These are phyloP conservation scores for Claviceps humidiphila DNA, from an alignment of 2,329 filamentous ascomycete genomes.

Conservation along the genomic window DNA sequence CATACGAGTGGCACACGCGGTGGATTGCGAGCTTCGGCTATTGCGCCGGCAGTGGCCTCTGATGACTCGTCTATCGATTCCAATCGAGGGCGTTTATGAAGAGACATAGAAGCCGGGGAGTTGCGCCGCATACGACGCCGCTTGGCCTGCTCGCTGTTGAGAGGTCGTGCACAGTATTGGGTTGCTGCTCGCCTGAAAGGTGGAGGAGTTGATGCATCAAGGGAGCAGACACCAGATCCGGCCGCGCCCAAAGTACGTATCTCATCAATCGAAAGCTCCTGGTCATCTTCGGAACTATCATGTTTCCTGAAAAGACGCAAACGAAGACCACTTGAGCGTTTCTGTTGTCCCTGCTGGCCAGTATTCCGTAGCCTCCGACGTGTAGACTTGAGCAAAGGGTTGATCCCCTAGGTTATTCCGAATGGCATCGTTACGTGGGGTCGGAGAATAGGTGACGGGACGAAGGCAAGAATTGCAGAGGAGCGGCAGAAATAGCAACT, in stretches of 20 bases:
- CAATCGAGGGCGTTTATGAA: background rate
- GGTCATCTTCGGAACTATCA: background rate
- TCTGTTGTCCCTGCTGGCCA: background rate
- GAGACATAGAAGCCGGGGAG: background rate
- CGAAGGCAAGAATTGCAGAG: background rate
- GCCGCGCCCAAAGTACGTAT: background rate
- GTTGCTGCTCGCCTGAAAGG: background rate
- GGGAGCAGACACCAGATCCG: background rate
- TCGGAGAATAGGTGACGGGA: background rate
- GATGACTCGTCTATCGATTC: conserved; percentile 5
- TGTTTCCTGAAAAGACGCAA: background rate
- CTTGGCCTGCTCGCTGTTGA: background rate
- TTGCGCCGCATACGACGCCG: background rate
- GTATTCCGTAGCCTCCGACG: background rate
- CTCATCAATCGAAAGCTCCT: background rate
- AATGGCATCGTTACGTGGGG: conserved; percentile 1
- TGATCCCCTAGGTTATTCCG: background rate
- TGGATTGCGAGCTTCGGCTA: background rate
- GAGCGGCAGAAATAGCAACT: background rate
- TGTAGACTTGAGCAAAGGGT: conserved; percentile 1
- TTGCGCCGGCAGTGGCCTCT: background rate
- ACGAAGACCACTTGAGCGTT: background rate
- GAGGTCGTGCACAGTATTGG: background rate
- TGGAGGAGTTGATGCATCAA: background rate
- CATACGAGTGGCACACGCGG: background rate